Evolutionary conservation across 1,284 basidiomycete genomes (phyloP).

Genomic region (Vanrija humicola): DNA sequence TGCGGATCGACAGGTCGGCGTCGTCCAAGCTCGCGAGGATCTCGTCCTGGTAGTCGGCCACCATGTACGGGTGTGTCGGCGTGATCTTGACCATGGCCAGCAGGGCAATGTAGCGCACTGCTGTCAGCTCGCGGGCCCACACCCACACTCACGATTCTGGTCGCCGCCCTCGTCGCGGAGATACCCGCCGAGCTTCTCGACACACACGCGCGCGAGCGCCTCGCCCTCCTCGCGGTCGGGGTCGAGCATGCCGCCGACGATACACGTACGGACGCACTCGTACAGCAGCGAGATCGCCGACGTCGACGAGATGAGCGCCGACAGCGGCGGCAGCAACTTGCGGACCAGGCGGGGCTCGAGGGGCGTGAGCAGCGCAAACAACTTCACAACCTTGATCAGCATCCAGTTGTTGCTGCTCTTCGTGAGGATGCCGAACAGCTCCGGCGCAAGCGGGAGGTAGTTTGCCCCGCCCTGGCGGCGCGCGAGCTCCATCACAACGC

Average conservation of each 20-base stretch:
- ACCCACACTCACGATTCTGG: constrained; percentile 72
- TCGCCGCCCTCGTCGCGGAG: constrained; percentile 74
- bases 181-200: constrained; percentile 89
- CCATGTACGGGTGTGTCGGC: constrained; percentile 82
- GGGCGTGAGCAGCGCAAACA: constrained; percentile 90
- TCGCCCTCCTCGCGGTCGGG: constrained; percentile 64
- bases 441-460: constrained; percentile 80
- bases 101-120: constrained; percentile 94
- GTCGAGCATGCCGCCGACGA: constrained; percentile 93
- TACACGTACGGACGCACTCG: constrained; percentile 97
- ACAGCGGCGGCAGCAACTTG: constrained; percentile 89
- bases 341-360: constrained; percentile 88
- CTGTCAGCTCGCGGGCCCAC: neutral
- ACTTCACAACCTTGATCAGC: constrained; percentile 97
- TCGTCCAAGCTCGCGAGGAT: constrained; percentile 88
- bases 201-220: constrained; percentile 77
- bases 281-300: constrained; percentile 93
- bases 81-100: constrained; percentile 94
- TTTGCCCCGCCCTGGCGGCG: constrained; percentile 66
- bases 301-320: constrained; percentile 90
- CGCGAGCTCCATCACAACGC: constrained; percentile 90
- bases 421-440: constrained; percentile 90
- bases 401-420: constrained; percentile 98
- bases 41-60: constrained; percentile 87
- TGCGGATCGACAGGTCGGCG: constrained; percentile 89